phyloP scores from a whole-genome alignment of 805 yeast genomes.

The Wickerhamiella qilinensis region DNA sequence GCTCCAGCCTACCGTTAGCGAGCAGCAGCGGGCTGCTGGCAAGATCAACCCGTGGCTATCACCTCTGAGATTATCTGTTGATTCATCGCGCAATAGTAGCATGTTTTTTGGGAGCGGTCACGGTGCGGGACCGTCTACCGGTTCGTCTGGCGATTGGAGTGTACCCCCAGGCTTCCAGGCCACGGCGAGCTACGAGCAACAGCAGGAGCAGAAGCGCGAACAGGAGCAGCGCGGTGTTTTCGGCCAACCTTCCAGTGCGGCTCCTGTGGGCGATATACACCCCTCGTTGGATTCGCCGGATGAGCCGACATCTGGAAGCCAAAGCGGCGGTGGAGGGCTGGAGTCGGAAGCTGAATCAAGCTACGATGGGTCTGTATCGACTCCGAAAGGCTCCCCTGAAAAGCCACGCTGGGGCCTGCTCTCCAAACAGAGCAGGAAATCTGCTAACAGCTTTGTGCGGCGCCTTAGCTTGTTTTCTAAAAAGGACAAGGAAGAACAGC shows the following conservation, averaged over 20 bases:
- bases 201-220: not conserved
- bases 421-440: not conserved
- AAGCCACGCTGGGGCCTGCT: slow-evolving; percentile 3
- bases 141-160: too few relatives aligned
- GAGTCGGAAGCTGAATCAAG: too few relatives aligned
- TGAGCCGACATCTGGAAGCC: too few relatives aligned
- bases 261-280: too few relatives aligned
- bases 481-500: slow-evolving; percentile 1
- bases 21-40: not conserved
- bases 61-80: not conserved
- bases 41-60: not conserved
- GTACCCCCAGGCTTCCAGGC: too few relatives aligned
- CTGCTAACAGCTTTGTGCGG: slow-evolving; percentile 5
- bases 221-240: not conserved
- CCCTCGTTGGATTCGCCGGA: too few relatives aligned
- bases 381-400: slow-evolving; percentile 2
- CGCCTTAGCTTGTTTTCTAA: slow-evolving; percentile 4
- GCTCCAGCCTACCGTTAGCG: not conserved
- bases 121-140: too few relatives aligned
- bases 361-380: not conserved
- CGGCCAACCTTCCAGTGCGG: not conserved
- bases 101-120: too few relatives aligned
- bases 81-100: not conserved
- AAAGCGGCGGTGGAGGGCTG: too few relatives aligned
- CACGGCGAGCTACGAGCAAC: too few relatives aligned